phyloP scores from a whole-genome alignment of 2,329 filamentous ascomycete species.

The Capronia coronata region DNA sequence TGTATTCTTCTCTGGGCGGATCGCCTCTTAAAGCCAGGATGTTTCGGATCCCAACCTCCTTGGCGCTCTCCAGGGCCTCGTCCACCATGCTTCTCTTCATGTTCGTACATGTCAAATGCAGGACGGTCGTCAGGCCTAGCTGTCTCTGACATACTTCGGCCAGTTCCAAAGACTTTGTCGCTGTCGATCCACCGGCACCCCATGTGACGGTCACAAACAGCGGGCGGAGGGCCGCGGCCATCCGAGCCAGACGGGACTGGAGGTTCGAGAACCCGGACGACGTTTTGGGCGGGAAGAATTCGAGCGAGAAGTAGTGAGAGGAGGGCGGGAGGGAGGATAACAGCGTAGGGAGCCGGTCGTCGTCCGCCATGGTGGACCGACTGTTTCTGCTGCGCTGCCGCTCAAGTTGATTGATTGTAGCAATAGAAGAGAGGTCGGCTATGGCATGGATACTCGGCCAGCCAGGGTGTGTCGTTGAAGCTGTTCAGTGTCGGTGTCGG shows the following conservation, averaged over 20 bases:
- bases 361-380: constrained; percentile 20
- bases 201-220: constrained; percentile 97
- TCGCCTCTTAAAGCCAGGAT: constrained; percentile 89
- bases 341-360: constrained; percentile 27
- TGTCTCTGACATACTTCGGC: constrained; percentile 93
- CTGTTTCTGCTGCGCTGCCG: background rate
- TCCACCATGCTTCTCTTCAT: constrained; percentile 86
- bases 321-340: constrained; percentile 61
- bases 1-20: constrained; percentile 84
- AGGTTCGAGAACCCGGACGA: constrained; percentile 92
- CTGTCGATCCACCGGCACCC: constrained; percentile 91
- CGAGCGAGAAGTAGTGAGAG: constrained; percentile 85
- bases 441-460: constrained; percentile 1
- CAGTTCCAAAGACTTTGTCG: constrained; percentile 82
- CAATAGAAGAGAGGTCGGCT: background rate
- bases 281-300: constrained; percentile 99
- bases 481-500: no score
- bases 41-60: constrained; percentile 83
- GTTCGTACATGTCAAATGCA: constrained; percentile 96
- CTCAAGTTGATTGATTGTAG: background rate
- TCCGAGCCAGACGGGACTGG: constrained; percentile 84
- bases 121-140: constrained; percentile 83
- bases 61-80: constrained; percentile 82
- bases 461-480: no score
- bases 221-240: constrained; percentile 83